These are phyloP conservation scores for Candida railenensis DNA, from an alignment of 805 yeast species.

Conservation along the genomic window DNA sequence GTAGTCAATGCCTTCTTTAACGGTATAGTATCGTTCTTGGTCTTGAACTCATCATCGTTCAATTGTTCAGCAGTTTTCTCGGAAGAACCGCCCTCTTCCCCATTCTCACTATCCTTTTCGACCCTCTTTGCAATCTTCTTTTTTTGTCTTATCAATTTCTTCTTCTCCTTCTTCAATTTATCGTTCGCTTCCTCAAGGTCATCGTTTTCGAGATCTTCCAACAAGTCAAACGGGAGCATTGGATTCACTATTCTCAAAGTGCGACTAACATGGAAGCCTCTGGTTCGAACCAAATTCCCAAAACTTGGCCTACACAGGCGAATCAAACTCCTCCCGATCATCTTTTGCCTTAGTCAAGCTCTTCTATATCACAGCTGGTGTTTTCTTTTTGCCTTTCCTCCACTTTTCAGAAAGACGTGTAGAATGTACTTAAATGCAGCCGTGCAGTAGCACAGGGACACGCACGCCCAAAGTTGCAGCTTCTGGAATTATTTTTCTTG, in stretches of 20 bases:
- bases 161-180: constrained; percentile 26
- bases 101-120: constrained; percentile 4
- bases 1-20: constrained; percentile 8
- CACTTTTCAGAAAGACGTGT: too few species aligned
- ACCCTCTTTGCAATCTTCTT: constrained; percentile 14
- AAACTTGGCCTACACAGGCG: neutral
- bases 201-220: constrained; percentile 34
- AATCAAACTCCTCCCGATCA: neutral
- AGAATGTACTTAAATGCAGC: neutral
- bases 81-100: neutral
- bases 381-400: too few species aligned
- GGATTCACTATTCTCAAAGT: constrained; percentile 27
- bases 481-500: neutral
- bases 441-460: too few species aligned
- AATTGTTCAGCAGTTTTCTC: neutral
- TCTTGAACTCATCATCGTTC: constrained; percentile 6
- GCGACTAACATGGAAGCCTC: neutral
- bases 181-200: constrained; percentile 27
- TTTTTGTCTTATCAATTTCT: constrained; percentile 21
- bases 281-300: neutral
- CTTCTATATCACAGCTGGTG: too few species aligned
- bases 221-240: constrained; percentile 40
- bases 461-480: neutral
- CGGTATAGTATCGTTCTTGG: constrained; percentile 12
- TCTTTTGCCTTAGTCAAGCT: too few species aligned